Evolutionary conservation across 805 yeast species (phyloP).

Genomic region (Cyberlindnera misumaiensis): DNA sequence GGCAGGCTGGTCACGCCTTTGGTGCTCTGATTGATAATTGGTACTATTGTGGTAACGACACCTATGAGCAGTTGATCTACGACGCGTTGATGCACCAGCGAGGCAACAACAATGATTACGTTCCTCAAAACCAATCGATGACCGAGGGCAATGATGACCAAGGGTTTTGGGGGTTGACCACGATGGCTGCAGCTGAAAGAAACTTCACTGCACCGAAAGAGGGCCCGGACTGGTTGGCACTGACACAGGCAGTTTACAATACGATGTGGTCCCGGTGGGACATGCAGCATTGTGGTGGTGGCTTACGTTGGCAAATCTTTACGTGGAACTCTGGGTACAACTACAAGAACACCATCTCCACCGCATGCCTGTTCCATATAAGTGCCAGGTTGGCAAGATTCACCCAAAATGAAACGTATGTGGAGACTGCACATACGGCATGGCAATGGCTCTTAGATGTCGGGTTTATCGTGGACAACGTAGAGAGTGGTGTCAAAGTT

Average conservation of each 20-base stretch:
- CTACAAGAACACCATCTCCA: slow-evolving; percentile 58
- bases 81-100: slow-evolving; percentile 43
- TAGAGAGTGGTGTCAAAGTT: slow-evolving; percentile 28
- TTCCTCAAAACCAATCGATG: slow-evolving; percentile 53
- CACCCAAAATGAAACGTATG: slow-evolving; percentile 47
- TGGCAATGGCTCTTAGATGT: slow-evolving; percentile 55
- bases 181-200: slow-evolving; percentile 55
- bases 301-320: slow-evolving; percentile 68
- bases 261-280: slow-evolving; percentile 65
- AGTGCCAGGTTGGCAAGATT: slow-evolving; percentile 61
- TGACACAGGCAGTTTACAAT: slow-evolving; percentile 57
- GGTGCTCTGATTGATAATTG: slow-evolving; percentile 64
- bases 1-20: slow-evolving; percentile 88
- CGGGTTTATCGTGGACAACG: slow-evolving; percentile 33
- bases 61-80: slow-evolving; percentile 50
- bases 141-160: slow-evolving; percentile 73
- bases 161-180: slow-evolving; percentile 65
- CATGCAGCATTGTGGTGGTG: slow-evolving; percentile 47
- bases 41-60: slow-evolving; percentile 61
- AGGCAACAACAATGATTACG: slow-evolving; percentile 45
- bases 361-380: slow-evolving; percentile 55
- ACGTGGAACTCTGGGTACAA: slow-evolving; percentile 65
- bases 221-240: slow-evolving; percentile 47
- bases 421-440: slow-evolving; percentile 46
- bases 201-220: slow-evolving; percentile 44